Base-by-base conservation (phyloP, 2,329 filamentous ascomycete species). In the Dryadomyces quercus-mongolicae region DNA sequence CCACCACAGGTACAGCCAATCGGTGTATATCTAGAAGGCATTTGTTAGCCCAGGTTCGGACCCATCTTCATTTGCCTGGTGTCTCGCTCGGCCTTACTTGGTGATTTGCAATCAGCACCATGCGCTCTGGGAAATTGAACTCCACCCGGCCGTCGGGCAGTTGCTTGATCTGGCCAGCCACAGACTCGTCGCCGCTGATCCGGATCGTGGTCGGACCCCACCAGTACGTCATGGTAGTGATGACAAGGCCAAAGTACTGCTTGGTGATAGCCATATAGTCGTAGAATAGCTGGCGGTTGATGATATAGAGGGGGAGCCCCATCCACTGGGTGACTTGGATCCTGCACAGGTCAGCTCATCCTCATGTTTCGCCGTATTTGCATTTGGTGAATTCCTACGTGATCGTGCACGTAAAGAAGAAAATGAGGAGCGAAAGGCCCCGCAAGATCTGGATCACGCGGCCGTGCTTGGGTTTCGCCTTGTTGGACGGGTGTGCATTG, bases 1-100 rank as follows among this genome's bases (percentile, higher is more conserved):
- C 89, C 89, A 95, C 89, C 89, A 95, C 8, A 95, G 78, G 65
- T 95, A 95, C 9, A 94, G 70, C 89, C 88, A 95, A 69, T 95
- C 88, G 9, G 88, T 92, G 65, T 95, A 94, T 52, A 94, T 83
- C 78, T 78, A 60, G 15, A n/a, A 22, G 6, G n/a, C n/a, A 15
- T 52, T 31, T 58, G 60, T 64, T 57, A 65, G 64, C 49, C 44
- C 15, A 31, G 25, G 25, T 31, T 8, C 25, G 8, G 25, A 8
- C 25, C 15, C 25, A 45, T 38, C 6, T 31, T 21, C 10, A n/a
- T 48, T 18, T 8, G 3, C n/a, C 12, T 20, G 16, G 5, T 34
- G 18, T n/a, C 5, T 15, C 13, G n/a, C n/a, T 10, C 22, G 6
- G 4, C 40, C 62, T 53, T 67, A 82, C 78, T 71, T 93, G 88